phyloP scores from a whole-genome alignment of 345 rosid species.

The Acer saccharum region DNA sequence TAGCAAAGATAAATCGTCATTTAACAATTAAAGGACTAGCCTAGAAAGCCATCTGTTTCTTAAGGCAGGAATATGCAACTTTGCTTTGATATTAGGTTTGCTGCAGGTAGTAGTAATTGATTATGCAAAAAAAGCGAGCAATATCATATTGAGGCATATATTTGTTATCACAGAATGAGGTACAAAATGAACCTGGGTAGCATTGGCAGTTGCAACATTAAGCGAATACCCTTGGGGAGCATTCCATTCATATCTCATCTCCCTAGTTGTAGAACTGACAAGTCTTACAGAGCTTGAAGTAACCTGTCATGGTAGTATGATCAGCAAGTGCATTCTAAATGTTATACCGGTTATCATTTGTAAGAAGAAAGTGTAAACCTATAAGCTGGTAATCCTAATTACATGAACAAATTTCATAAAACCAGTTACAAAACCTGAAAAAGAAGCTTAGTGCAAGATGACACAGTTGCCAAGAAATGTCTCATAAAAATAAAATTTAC shows the following conservation, averaged over 20 bases:
- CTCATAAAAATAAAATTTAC: background rate
- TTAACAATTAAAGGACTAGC: background rate
- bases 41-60: background rate
- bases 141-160: background rate
- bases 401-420: background rate
- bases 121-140: background rate
- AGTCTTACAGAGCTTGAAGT: constrained; percentile 88
- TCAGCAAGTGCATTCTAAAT: constrained; percentile 18
- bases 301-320: constrained; percentile 48
- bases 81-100: background rate
- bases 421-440: background rate
- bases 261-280: constrained; percentile 73
- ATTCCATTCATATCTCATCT: constrained; percentile 72
- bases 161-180: constrained; percentile 2
- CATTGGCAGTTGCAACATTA: constrained; percentile 94
- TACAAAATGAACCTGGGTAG: constrained; percentile 69
- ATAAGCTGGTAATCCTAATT: background rate
- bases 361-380: background rate
- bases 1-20: background rate
- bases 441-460: background rate
- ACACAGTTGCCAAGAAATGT: background rate
- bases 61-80: background rate
- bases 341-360: background rate
- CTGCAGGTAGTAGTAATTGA: background rate
- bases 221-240: constrained; percentile 77